Percentiles rank a stretch among this genome's conserved stretches.
These are phyloP conservation scores for Omphalotus olearius DNA, from an alignment of 1,284 basidiomycete species.

Conservation along the genomic window DNA sequence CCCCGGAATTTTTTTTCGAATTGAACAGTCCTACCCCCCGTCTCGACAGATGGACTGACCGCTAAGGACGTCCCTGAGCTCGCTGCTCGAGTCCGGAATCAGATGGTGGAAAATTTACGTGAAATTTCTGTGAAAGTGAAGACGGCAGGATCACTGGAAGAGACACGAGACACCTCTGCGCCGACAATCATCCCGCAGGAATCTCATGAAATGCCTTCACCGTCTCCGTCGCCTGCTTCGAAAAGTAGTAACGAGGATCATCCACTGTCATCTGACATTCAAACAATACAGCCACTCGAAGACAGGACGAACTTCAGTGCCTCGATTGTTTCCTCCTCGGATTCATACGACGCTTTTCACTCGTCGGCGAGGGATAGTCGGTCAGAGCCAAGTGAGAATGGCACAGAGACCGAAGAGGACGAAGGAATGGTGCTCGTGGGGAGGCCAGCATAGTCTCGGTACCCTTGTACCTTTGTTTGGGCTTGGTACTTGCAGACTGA, in stretches of 20 bases:
- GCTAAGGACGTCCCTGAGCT: constrained; percentile 63
- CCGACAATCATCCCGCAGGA: constrained; percentile 1
- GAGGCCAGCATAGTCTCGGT: constrained; percentile 35
- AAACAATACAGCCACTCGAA: neutral
- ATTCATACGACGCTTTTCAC: constrained; percentile 16
- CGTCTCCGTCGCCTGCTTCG: neutral
- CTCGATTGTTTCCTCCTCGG: constrained; percentile 25
- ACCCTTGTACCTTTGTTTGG: no score
- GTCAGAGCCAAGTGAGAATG: constrained; percentile 45
- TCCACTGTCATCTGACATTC: neutral
- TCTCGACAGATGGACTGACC: constrained; percentile 67
- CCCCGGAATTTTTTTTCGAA: neutral
- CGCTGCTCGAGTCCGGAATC: constrained; percentile 55
- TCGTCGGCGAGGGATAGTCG: constrained; percentile 1
- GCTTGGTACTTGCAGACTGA: no score
- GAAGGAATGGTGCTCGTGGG: constrained; percentile 76
- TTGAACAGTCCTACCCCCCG: constrained; percentile 68
- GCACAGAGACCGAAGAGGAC: constrained; percentile 71
- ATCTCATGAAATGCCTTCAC: neutral
- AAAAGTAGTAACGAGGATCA: neutral
- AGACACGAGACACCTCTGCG: neutral
- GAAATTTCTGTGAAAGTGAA: constrained; percentile 58
- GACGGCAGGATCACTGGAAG: constrained; percentile 14
- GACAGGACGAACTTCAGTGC: constrained; percentile 6
- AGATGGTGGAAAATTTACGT: constrained; percentile 68